Evolutionary conservation across 2,329 filamentous ascomycete genomes (phyloP), one percentile per base, ranked within the genome.

Genomic region (Eutypella sp.): DNA sequence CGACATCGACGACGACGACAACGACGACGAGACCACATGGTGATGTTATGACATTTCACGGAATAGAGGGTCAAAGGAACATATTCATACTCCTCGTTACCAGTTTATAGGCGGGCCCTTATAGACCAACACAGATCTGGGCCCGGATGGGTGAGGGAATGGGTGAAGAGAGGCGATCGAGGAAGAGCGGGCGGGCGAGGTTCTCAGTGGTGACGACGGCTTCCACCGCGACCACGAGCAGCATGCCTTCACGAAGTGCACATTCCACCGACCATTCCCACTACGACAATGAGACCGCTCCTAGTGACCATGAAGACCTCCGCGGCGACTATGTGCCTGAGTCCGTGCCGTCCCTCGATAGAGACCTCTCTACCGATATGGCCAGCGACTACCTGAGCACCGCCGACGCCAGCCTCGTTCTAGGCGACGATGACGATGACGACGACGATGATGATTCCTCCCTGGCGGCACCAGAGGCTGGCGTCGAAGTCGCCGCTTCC

Each of bases 351-450:
- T 39, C 36, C 38, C 44, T 62, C 27, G 60, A 62, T 45, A 47
- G 56, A 39, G 57, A 61, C 29, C 25, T 60, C 24, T 61, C 60
- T 15, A 61, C 56, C 42, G 60, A 62, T 19, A 45, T 57, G 45
- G 57, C 58, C 13, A 63, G 60, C 47, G 60, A 63, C 31, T 57
- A 57, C 31, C 34, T 60, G 13, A 64, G 58, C 45, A 53, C 58
- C 15, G 50, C 57, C 39, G 57, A 57, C 9, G 50, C 55, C 8
- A 62, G 60, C 29, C 44, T 54, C 23, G 42, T 55, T 8, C 24
- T 18, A 27, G 40, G 18, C 40, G 15, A 8, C 5, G 56, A 52
- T n/a, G 52, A 51, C 16, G 44, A 49, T 22, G 46, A 46, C 20
- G 19, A 22, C n/a, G 36, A 39, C n/a, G 44, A 49, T 22, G 46